Base-by-base conservation (phyloP, 495 filamentous ascomycete genomes). In the Aspergillus diversus region DNA sequence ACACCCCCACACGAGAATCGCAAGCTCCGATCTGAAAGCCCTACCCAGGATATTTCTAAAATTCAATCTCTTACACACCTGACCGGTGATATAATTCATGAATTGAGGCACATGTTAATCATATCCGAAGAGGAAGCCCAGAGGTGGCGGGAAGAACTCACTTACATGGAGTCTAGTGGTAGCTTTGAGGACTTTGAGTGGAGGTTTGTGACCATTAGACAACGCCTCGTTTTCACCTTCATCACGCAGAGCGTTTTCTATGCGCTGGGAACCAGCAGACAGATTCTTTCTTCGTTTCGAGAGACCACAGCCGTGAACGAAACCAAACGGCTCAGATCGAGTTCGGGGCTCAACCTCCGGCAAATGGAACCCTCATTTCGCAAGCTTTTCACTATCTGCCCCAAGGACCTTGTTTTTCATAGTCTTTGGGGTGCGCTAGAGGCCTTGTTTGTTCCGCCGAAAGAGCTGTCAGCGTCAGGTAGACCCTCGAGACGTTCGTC, bases 371-470 rank as follows among this genome's bases (percentile, higher is more conserved):
- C 63, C 11, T 75, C 78, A 7, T 51, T 82, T 15, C 71, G 69
- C 42, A 72, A 66, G 9, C 66, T 81, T 31, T 73, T 75, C 47
- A 65, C 73, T 1, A 68, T 81, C 13, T 82, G 79, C 55, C 78
- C 78, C 0, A 75, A 72, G 66, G 78, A 80, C 47, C 73, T 92
- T 57, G 82, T 92, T 0, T 87, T 92, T 55, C 84, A 93, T 66
- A 92, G 89, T 62, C 74, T 97, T 5, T 96, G 92, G 92, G 81
- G 81, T 69, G 84, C 89, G 7, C 71, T 88, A n/a, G 86, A 86
- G 27, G 77, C 81, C 39, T 74, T 94, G 12, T 94, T 92, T 69
- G 77, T 82, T 31, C 86, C 88, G 0, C 89, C 90, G 3, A 80
- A 79, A 55, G 73, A 83, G 17, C 78, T 92, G 13, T 72, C 77